Evolutionary conservation across 2,329 filamentous ascomycete genomes (phyloP), one percentile per base, ranked within the genome.

Genomic region (Colletotrichum costaricense): DNA sequence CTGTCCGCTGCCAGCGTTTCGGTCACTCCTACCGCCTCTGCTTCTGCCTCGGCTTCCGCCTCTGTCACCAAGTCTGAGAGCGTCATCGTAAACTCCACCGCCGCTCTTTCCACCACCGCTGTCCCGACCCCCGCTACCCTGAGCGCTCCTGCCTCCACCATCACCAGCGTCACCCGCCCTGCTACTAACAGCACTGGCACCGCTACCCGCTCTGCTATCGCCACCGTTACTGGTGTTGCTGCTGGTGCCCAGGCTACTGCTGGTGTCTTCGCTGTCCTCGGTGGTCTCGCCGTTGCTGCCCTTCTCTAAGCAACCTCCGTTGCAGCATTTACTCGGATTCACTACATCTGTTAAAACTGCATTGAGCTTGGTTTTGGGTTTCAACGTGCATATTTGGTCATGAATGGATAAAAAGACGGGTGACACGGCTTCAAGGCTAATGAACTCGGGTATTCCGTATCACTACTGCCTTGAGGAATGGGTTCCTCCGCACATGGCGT

Each of bases 1-100:
- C 78, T 77, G 65, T 76, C 78, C 63, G 71, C 77, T 42, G 79
- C 77, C 74, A 75, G 77, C 75, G 80, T 80, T 78, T 81, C 80
- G 63, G 73, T 79, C 76, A 80, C 77, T 70, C 75, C 79, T 63
- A 77, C 72, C 59, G 72, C 67, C 49, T 67, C 73, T 63, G 63
- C 67, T 71, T 62, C 65, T 38, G 67, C 64, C 52, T 60, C 67
- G 33, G 67, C 65, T 49, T 59, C 67, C 63, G 75, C 77, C 74
- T 78, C 76, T 26, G 67, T 64, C 52, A 55, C 67, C 63, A 75
- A 76, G 72, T 78, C 76, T 64, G 77, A 80, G 73, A 77, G 76
- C 67, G 74, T 76, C 52, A 75, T 78, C 42, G 71, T 71, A 76
- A 78, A 78, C 78, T 79, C 77, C 60, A 70, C 64, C 64, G 59